phyloP scores from a whole-genome alignment of 192 early-diverging fungal species.

The Lobosporangium transversale region DNA sequence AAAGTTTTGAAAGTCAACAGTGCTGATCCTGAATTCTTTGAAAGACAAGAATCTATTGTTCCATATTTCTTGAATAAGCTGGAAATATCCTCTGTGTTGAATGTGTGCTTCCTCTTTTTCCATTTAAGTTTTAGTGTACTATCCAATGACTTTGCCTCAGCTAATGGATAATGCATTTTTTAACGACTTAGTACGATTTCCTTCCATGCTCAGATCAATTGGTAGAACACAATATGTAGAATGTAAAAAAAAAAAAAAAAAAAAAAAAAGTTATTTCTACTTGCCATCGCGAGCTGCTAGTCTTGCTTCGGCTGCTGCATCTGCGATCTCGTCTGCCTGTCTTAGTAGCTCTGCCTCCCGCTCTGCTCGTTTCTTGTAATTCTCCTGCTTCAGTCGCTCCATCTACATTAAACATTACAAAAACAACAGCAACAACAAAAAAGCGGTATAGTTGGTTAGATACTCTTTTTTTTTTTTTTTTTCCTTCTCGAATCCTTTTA shows the following conservation, averaged over 20 bases:
- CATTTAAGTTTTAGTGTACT: conserved; percentile 60
- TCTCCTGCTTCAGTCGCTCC: conserved; percentile 38
- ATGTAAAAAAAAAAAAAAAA: background rate
- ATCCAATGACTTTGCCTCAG: conserved; percentile 53
- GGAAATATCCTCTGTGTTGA: conserved; percentile 41
- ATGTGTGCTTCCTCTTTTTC: conserved; percentile 58
- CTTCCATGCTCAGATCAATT: no score
- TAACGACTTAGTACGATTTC: no score
- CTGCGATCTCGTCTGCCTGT: conserved; percentile 23
- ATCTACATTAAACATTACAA: conserved; percentile 8
- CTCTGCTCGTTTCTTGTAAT: conserved; percentile 17
- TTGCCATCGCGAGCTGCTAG: conserved; percentile 24
- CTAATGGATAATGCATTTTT: conserved; percentile 4
- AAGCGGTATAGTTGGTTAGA: no score
- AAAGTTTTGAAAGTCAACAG: conserved; percentile 57
- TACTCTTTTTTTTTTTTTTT: no score
- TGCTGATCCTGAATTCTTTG: conserved; percentile 54
- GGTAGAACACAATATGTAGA: no score
- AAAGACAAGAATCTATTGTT: conserved; percentile 52
- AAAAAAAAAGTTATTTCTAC: background rate
- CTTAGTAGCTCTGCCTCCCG: conserved; percentile 28
- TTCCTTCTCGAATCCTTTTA: no score
- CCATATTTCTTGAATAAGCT: conserved; percentile 52
- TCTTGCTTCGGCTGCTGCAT: conserved; percentile 13
- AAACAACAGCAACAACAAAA: no score